phyloP scores from a whole-genome alignment of 495 filamentous ascomycete genomes.

The Sordaria brevicollis region DNA sequence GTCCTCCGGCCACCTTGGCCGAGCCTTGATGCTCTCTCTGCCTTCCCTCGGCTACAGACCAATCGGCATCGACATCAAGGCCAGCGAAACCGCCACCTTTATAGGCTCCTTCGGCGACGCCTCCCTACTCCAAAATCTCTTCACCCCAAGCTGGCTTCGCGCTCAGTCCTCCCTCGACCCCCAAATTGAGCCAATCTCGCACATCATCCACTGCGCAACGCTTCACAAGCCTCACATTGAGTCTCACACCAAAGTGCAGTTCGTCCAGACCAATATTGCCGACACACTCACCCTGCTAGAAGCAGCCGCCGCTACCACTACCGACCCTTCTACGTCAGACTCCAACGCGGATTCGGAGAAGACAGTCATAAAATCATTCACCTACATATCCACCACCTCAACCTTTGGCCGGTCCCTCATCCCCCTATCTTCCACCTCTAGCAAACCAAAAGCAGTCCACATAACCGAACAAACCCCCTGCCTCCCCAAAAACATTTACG shows the following conservation, averaged over 20 bases:
- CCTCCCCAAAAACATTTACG: slow-evolving; percentile 23
- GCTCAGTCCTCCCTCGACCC: neutral
- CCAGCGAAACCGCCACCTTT: slow-evolving; percentile 11
- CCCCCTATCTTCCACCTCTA: neutral
- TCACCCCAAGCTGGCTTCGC: slow-evolving; percentile 4
- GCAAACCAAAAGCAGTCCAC: slow-evolving; percentile 10
- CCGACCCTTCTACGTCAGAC: neutral
- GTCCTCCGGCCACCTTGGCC: slow-evolving; percentile 22
- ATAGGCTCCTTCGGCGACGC: slow-evolving; percentile 14
- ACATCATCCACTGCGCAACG: slow-evolving; percentile 23
- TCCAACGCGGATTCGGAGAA: neutral
- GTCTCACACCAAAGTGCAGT: slow-evolving; percentile 16
- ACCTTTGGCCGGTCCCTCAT: slow-evolving; percentile 17
- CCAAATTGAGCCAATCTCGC: neutral
- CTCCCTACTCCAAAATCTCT: slow-evolving; percentile 6
- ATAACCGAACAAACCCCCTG: slow-evolving; percentile 16
- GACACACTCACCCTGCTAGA: slow-evolving; percentile 16
- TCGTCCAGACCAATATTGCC: slow-evolving; percentile 17
- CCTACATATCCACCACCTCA: slow-evolving; percentile 21
- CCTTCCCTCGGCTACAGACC: slow-evolving; percentile 13
- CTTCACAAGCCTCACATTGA: slow-evolving; percentile 23
- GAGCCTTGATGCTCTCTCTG: slow-evolving; percentile 18
- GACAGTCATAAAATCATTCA: slow-evolving; percentile 9
- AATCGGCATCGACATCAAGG: slow-evolving; percentile 18
- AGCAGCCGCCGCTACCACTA: neutral